Conservation (phyloP, 352 stramenopile species). For the Globisporangium irregulare region DNA sequence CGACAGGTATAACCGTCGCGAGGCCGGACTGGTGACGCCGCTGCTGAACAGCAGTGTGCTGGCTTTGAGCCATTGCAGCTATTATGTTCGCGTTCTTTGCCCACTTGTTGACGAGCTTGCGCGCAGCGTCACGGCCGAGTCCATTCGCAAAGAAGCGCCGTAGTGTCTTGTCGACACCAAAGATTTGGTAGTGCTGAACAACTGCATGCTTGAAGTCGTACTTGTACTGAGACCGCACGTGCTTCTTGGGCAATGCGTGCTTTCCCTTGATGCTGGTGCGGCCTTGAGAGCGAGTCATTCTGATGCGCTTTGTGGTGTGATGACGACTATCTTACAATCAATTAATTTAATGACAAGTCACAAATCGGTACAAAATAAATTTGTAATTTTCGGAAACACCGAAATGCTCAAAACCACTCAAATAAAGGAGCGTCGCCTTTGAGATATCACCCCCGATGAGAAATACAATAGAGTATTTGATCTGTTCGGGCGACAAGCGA, state of each 20-base stretch:
- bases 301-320: neutral
- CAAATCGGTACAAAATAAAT: no score
- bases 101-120: constrained; percentile 10
- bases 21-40: no score
- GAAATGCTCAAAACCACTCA: no score
- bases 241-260: constrained; percentile 5
- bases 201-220: constrained; percentile 26
- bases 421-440: no score
- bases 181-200: constrained; percentile 10
- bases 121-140: neutral
- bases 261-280: constrained; percentile 19
- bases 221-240: constrained; percentile 12
- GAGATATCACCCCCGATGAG: no score
- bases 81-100: neutral
- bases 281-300: constrained; percentile 11
- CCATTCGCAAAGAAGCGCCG: constrained; percentile 7
- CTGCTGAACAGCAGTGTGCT: no score
- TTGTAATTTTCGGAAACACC: no score
- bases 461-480: constrained; percentile 1
- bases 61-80: no score
- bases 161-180: neutral
- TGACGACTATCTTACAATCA: neutral
- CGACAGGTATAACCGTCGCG: no score
- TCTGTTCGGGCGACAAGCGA: no score
- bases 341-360: neutral